phyloP scores from a whole-genome alignment of 2,329 filamentous ascomycete species.

The Thielaviopsis ethacetica region DNA sequence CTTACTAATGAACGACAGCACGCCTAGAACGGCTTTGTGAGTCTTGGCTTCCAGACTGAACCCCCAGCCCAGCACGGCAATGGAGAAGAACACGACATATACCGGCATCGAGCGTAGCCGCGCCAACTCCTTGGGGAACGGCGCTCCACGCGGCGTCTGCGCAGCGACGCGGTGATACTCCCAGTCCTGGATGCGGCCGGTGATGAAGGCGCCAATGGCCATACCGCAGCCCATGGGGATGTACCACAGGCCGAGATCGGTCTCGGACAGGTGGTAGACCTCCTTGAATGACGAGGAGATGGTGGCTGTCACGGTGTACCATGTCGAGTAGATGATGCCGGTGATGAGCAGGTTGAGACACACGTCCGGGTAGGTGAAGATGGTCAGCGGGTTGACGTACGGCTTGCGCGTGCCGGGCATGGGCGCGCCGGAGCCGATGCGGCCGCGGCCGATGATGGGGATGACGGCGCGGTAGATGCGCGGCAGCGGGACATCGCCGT shows the following conservation, averaged over 20 bases:
- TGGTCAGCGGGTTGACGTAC: constrained; percentile 18
- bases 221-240: constrained; percentile 19
- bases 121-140: constrained; percentile 17
- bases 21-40: constrained; percentile 15
- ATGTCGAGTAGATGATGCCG: constrained; percentile 20
- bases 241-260: constrained; percentile 20
- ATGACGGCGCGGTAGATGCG: constrained; percentile 14
- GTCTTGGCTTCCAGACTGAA: constrained; percentile 15
- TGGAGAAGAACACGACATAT: constrained; percentile 15
- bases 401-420: not conserved
- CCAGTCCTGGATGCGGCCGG: constrained; percentile 18
- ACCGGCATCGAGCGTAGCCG: constrained; percentile 16
- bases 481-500: constrained; percentile 15
- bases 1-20: constrained; percentile 16
- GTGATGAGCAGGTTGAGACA: constrained; percentile 18
- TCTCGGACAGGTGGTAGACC: constrained; percentile 18
- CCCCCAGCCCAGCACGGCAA: constrained; percentile 17
- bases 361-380: constrained; percentile 19
- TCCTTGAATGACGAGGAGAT: constrained; percentile 19
- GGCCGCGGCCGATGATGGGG: constrained; percentile 11
- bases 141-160: not conserved
- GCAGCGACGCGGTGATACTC: constrained; percentile 17
- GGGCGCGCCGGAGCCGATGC: not conserved
- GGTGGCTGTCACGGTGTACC: constrained; percentile 21
- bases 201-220: constrained; percentile 17